phyloP scores from a whole-genome alignment of 2,329 filamentous ascomycete genomes.

The Byssoonygena ceratinophila region DNA sequence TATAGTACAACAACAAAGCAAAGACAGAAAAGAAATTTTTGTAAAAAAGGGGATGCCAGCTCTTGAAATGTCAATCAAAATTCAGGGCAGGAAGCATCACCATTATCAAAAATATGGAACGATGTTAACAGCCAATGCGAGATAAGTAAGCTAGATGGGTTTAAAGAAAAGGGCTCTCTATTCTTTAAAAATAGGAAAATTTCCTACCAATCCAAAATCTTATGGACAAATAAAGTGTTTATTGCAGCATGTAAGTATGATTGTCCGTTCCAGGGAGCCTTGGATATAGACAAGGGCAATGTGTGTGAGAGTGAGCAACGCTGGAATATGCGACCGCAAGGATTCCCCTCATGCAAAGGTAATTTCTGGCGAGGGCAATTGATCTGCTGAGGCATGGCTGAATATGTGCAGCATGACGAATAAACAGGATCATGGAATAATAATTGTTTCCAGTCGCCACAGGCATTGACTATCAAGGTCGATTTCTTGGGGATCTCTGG shows the following conservation, averaged over 20 bases:
- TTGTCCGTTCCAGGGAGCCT: slow-evolving; percentile 4
- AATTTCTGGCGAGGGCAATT: slow-evolving; percentile 6
- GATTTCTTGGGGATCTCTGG: background rate
- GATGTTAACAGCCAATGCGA: background rate
- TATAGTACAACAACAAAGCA: background rate
- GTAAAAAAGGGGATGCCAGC: background rate
- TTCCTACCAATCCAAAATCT: background rate
- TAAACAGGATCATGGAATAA: background rate
- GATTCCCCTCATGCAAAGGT: slow-evolving; percentile 6
- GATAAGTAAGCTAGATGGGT: background rate
- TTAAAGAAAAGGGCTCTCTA: background rate
- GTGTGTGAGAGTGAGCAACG: background rate
- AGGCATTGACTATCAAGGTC: background rate
- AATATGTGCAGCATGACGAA: background rate
- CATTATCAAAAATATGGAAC: background rate
- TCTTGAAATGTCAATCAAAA: background rate
- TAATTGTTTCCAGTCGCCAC: background rate
- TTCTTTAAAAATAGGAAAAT: background rate
- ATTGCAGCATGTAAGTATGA: background rate
- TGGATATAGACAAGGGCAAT: slow-evolving; percentile 2
- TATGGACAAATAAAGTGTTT: slow-evolving; percentile 4
- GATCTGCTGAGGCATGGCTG: background rate
- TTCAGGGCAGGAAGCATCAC: background rate
- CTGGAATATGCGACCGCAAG: slow-evolving; percentile 3
- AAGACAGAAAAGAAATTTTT: background rate